Evolutionary conservation across 305 asterid genomes (phyloP).

Genomic region (Ajuga reptans): DNA sequence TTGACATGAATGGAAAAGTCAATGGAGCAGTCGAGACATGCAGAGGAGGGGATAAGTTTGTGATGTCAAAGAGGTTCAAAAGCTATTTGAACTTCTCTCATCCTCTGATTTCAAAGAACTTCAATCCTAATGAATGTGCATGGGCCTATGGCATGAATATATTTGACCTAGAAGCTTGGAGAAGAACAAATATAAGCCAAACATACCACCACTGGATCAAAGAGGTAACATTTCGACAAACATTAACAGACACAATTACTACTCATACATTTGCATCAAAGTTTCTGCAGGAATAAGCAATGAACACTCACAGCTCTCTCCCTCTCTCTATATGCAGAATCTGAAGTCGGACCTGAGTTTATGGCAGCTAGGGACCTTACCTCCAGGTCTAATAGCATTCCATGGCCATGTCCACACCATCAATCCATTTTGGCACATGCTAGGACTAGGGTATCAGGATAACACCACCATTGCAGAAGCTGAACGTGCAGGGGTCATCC

Average conservation of each 20-base stretch:
- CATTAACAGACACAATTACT: too few species aligned
- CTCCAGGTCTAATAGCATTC: slow-evolving; percentile 90
- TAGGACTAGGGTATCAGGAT: slow-evolving; percentile 89
- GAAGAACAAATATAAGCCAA: slow-evolving; percentile 69
- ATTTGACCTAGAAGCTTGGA: slow-evolving; percentile 85
- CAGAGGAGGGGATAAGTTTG: slow-evolving; percentile 69
- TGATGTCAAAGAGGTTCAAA: slow-evolving; percentile 84
- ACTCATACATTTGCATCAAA: background rate
- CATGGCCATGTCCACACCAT: slow-evolving; percentile 66
- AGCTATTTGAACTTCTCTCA: slow-evolving; percentile 89
- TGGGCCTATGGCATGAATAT: slow-evolving; percentile 99
- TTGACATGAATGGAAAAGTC: slow-evolving; percentile 82
- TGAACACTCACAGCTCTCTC: background rate
- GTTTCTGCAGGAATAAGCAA: background rate
- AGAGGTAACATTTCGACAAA: slow-evolving; percentile 39
- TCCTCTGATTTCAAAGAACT: slow-evolving; percentile 61
- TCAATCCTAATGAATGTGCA: slow-evolving; percentile 80
- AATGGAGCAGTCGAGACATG: slow-evolving; percentile 95
- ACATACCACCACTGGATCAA: slow-evolving; percentile 79
- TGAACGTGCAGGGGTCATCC: slow-evolving; percentile 73
- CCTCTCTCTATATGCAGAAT: slow-evolving; percentile 48
- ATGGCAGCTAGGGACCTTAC: slow-evolving; percentile 95
- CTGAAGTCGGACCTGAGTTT: slow-evolving; percentile 81
- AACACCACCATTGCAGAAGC: slow-evolving; percentile 64
- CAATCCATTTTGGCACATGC: slow-evolving; percentile 92